Evolutionary conservation across 2,329 filamentous ascomycete species (phyloP).

Genomic region (Aspergillus unguis): DNA sequence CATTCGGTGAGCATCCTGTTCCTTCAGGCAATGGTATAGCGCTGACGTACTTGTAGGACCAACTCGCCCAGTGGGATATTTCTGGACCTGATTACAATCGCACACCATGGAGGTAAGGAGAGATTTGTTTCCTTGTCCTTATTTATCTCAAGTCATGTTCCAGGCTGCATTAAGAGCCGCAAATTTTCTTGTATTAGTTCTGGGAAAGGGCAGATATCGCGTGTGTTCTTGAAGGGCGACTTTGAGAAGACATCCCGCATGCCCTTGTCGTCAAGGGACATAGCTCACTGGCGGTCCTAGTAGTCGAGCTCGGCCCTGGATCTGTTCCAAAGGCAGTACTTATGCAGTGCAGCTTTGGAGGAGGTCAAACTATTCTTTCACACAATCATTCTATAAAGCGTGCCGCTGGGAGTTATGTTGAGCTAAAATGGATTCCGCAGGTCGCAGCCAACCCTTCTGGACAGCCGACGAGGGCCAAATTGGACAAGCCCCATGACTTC

Average conservation of each 20-base stretch:
- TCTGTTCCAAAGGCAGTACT: background rate
- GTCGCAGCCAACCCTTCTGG: constrained; percentile 23
- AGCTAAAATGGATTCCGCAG: constrained; percentile 29
- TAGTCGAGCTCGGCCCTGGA: no score
- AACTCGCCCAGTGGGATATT: background rate
- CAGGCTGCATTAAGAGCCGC: background rate
- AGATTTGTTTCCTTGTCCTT: background rate
- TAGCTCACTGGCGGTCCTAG: no score
- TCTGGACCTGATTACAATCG: background rate
- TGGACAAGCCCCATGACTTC: constrained; percentile 51
- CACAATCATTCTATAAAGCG: constrained; percentile 1
- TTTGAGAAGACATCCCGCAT: no score
- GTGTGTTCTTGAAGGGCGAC: background rate
- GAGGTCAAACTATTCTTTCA: background rate
- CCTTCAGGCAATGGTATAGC: background rate
- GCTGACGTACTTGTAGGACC: background rate
- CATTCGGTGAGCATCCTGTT: no score
- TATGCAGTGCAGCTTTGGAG: background rate
- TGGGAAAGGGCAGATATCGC: no score
- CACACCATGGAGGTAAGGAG: constrained; percentile 15
- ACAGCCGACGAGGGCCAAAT: constrained; percentile 26
- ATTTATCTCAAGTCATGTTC: background rate
- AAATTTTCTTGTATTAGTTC: no score
- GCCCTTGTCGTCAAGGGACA: no score
- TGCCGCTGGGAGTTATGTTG: background rate